Base-by-base conservation (phyloP, 2,329 filamentous ascomycete species). In the Parafenestella ontariensis region DNA sequence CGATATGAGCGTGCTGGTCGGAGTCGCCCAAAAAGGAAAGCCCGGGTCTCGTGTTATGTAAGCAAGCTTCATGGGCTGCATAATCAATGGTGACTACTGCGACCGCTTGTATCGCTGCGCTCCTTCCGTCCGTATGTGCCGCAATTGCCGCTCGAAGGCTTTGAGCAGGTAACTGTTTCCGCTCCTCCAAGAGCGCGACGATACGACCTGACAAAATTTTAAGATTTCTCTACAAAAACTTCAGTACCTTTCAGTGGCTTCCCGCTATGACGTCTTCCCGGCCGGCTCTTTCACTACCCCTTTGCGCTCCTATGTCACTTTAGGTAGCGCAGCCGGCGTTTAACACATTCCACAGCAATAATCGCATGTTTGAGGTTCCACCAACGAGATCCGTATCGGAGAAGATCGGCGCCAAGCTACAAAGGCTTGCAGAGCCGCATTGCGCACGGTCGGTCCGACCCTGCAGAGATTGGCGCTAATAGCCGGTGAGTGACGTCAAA, bases 351-450 rank as follows among this genome's bases (percentile, higher is more conserved):
- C 62, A 62, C 44, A 23, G 44, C 47, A n/a, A n/a, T n/a, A 48
- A 49, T 58, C 18, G 57, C 49, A 54, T 41, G 54, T 52, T 60
- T 49, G 24, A 46, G 41, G 52, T 31, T 52, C 59, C 63, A 62
- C 65, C 46, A 52, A 6, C n/a, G 33, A 52, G 43, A 53, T 54
- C 57, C 42, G 42, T 52, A 47, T 48, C 47, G 58, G 64, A 54
- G 48, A 68, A 68, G 66, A 69, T 69, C 64, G 46, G 58, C 66
- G 58, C 61, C 64, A 68, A 67, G 62, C 18, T 52, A 58, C 60
- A 68, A 58, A 68, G 61, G 62, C 54, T n/a, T 67, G 65, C 62
- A 67, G 64, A 69, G 64, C 65, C 66, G 56, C 64, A 67, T 26
- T 50, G 54, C 42, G 60, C 64, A 65, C 64, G 60, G 62, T 51